Evolutionary conservation across 2,329 filamentous ascomycete species (phyloP).

Genomic region (Fusarium oligoseptatum): DNA sequence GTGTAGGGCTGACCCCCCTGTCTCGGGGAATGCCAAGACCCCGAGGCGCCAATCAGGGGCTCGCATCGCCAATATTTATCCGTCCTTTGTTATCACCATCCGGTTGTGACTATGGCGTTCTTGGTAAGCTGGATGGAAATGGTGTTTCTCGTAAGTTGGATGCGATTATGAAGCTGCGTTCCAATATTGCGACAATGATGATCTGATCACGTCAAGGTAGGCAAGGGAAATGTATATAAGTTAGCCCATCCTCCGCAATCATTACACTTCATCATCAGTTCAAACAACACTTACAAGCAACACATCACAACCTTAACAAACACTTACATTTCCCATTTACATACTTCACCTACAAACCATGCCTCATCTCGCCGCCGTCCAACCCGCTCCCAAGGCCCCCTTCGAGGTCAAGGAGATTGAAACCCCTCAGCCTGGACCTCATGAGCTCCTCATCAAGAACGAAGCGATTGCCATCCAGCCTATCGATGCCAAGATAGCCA

Average conservation of each 20-base stretch:
- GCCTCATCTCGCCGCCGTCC: constrained; percentile 33
- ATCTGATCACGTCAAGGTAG: background rate
- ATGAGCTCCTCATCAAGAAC: constrained; percentile 38
- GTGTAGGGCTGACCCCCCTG: background rate
- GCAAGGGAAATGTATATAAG: background rate
- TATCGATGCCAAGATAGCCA: constrained; percentile 38
- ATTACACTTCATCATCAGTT: background rate
- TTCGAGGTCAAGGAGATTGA: constrained; percentile 28
- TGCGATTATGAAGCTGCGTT: background rate
- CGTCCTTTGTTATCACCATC: background rate
- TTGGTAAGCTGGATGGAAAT: background rate
- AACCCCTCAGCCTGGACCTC: constrained; percentile 31
- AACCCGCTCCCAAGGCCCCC: constrained; percentile 31
- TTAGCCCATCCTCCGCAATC: background rate
- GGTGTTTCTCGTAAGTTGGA: background rate
- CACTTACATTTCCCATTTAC: background rate
- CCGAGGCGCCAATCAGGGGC: background rate
- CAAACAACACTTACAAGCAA: background rate
- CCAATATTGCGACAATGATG: background rate
- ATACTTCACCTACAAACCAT: background rate
- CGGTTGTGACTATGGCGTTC: background rate
- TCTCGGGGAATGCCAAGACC: background rate
- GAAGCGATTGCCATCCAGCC: constrained; percentile 36
- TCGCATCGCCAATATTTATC: background rate
- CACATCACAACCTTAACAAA: background rate